Evolutionary conservation across 106 monocot species (phyloP), one percentile per base, ranked within the genome.

Genomic region (Acanthochlamys bracteata): DNA sequence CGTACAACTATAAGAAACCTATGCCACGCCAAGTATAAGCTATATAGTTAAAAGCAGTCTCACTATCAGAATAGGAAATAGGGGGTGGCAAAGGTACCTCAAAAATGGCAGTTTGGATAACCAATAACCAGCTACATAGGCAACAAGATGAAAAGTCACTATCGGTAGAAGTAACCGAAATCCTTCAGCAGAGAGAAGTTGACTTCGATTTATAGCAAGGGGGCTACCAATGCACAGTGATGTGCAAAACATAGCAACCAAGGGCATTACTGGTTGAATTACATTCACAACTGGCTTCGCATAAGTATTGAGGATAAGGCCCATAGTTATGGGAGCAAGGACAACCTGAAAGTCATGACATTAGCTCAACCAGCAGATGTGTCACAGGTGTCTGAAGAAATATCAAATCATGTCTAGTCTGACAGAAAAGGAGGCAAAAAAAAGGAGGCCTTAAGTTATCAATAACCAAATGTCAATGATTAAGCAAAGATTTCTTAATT

Each of bases 201-300:
- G 84, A 24, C 71, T 69, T 68, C 84, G 70, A 61, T 96, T 96
- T 23, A 96, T 96, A 26, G 96, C 84, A 67, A 96, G 88, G 66
- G 96, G 96, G 67, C 96, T 96, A 66, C 96, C 96, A 57, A 96
- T 96, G 52, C 96, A 96, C n/a, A 88, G 16, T 15, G 96, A 83
- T 42, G 91, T 96, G 72, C 96, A 96, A 24, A 85, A 42, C 96
- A 96, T 91, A 20, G 96, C 96, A 64, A 96, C 75, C 78, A 96
- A 85, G n/a, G 96, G 96, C 96, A 96, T 96, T 40, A 96, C 46
- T 54, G 90, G 96, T 59, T 75, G 82, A 33, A 96, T 78, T 10
- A 75, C 60, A 67, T 85, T 78, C 25, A 88, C 96, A 49, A 88
- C 75, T 26, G 76, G 20, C 61, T 91, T 96, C 40, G 96, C 96